phyloP scores from a whole-genome alignment of 1,139 yeast species.

The Hemisphaericaspora subhashii region DNA sequence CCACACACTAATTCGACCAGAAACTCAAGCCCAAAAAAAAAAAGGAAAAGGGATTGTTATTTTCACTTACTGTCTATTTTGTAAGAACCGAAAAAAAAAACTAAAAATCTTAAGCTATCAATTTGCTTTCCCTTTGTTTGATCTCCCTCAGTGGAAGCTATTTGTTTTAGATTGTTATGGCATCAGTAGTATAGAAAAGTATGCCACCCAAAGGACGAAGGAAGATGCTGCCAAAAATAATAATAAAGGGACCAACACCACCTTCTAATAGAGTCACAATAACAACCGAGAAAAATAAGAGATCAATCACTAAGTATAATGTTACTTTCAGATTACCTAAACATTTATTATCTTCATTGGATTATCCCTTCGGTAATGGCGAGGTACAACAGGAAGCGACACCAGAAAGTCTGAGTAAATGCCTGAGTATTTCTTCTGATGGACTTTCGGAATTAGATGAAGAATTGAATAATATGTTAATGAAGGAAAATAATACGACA shows the following conservation, averaged over 20 bases:
- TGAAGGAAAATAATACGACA: not conserved
- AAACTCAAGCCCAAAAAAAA: no score
- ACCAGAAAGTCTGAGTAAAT: not conserved
- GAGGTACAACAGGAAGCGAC: not conserved
- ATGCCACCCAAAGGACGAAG: not conserved
- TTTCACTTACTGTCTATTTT: no score
- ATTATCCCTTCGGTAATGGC: constrained; percentile 1
- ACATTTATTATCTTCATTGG: constrained; percentile 1
- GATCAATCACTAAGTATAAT: constrained; percentile 1
- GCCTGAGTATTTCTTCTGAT: constrained; percentile 2
- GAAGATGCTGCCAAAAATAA: constrained; percentile 13
- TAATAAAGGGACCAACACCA: constrained; percentile 14
- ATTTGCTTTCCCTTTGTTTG: no score
- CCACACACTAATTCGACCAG: no score
- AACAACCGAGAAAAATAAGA: constrained; percentile 2
- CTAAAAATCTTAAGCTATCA: no score
- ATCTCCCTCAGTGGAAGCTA: no score
- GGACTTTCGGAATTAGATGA: constrained; percentile 16
- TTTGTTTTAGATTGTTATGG: not conserved
- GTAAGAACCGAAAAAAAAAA: no score
- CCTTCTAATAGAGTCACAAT: constrained; percentile 1
- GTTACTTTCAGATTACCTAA: constrained; percentile 2
- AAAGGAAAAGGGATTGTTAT: no score
- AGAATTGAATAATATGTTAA: constrained; percentile 13
- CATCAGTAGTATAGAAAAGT: not conserved